A percentile compares a stretch with the other conserved stretches of the same genome.
phyloP scores from a whole-genome alignment of 768 basidiomycete species.

The Pleurotus pulmonarius region DNA sequence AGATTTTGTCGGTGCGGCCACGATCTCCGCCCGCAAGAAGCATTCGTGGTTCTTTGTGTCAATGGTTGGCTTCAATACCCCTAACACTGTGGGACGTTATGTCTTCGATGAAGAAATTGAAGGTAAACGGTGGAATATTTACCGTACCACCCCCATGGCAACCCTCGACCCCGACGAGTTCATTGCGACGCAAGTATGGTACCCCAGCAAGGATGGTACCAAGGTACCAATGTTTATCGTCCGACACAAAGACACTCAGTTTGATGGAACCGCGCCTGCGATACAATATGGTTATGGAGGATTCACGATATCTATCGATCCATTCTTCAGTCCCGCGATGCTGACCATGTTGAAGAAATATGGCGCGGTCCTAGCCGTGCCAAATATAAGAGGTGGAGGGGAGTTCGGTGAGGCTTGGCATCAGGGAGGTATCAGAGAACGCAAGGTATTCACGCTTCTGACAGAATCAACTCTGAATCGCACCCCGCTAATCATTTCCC shows the following conservation, averaged over 20 bases:
- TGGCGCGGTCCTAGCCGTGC: slow-evolving; percentile 59
- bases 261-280: slow-evolving; percentile 73
- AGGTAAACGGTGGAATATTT: slow-evolving; percentile 49
- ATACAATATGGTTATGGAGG: slow-evolving; percentile 88
- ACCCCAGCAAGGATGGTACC: slow-evolving; percentile 74
- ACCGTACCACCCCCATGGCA: slow-evolving; percentile 51
- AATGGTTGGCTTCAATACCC: slow-evolving; percentile 67
- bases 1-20: slow-evolving; percentile 66
- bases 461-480: background rate
- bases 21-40: slow-evolving; percentile 45
- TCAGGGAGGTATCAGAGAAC: slow-evolving; percentile 61
- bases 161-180: slow-evolving; percentile 70
- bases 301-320: slow-evolving; percentile 67
- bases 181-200: slow-evolving; percentile 68
- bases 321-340: slow-evolving; percentile 67
- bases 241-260: slow-evolving; percentile 62
- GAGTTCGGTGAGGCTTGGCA: slow-evolving; percentile 91
- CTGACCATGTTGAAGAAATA: slow-evolving; percentile 74
- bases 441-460: slow-evolving; percentile 47
- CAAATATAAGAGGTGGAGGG: slow-evolving; percentile 62
- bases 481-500: background rate
- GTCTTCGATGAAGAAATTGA: slow-evolving; percentile 54
- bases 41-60: slow-evolving; percentile 62
- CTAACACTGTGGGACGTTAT: slow-evolving; percentile 62
- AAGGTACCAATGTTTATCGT: slow-evolving; percentile 85